Conservation (phyloP, 2,329 filamentous ascomycete genomes). For the Colletotrichum tamarilloi region DNA sequence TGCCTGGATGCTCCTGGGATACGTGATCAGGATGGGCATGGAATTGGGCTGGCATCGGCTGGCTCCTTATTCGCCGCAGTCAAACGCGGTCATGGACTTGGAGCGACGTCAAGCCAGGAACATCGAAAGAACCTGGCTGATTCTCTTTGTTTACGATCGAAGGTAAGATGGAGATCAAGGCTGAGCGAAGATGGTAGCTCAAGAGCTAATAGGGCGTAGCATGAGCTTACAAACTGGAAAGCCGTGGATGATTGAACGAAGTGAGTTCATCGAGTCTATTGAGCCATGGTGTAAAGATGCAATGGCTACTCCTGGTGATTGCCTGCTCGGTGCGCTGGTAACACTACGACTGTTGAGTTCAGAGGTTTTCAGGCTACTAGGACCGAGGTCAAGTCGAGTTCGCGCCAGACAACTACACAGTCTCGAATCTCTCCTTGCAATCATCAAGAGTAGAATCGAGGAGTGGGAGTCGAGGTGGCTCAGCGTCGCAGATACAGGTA, state of each 20-base stretch:
- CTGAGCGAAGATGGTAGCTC: accelerated
- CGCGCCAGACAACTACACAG: slow-evolving; percentile 35
- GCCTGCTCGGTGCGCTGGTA: slow-evolving; percentile 49
- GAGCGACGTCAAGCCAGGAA: background rate
- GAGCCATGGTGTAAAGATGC: slow-evolving; percentile 47
- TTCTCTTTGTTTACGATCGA: slow-evolving; percentile 23
- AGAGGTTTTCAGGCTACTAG: slow-evolving; percentile 44
- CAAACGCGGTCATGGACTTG: background rate
- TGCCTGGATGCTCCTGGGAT: slow-evolving; percentile 52
- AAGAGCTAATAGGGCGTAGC: slow-evolving; percentile 35
- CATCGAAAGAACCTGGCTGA: slow-evolving; percentile 20
- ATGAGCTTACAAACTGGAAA: slow-evolving; percentile 54
- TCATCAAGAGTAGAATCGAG: slow-evolving; percentile 40
- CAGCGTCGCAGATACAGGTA: slow-evolving; percentile 18
- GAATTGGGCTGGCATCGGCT: slow-evolving; percentile 51
- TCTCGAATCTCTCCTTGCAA: slow-evolving; percentile 40
- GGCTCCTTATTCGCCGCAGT: slow-evolving; percentile 19
- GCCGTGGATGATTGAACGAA: slow-evolving; percentile 54
- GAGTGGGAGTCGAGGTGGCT: slow-evolving; percentile 40
- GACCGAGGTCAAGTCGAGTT: slow-evolving; percentile 29
- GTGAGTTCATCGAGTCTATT: slow-evolving; percentile 48
- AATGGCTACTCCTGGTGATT: slow-evolving; percentile 46
- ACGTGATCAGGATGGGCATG: slow-evolving; percentile 53
- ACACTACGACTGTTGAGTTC: slow-evolving; percentile 49
- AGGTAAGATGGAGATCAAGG: background rate